phyloP scores from a whole-genome alignment of 1,139 yeast species.

The Debaryomyces robertsiae region DNA sequence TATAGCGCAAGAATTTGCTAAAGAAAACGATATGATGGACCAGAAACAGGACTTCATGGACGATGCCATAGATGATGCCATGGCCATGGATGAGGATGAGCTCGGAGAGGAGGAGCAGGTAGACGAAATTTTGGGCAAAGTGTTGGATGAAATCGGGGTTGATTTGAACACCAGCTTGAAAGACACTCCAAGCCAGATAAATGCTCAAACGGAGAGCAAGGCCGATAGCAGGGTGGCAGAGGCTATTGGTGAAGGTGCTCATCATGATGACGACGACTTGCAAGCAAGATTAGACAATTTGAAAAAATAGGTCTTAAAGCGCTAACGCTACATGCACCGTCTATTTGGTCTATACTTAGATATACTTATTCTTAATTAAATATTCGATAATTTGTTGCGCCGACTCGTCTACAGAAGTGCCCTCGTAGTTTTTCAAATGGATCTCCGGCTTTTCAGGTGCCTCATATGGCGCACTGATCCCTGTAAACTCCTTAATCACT shows the following conservation, averaged over 20 bases:
- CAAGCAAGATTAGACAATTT: constrained; percentile 88
- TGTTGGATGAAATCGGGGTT: constrained; percentile 93
- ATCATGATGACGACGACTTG: constrained; percentile 72
- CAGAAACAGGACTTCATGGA: constrained; percentile 99
- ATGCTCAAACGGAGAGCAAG: constrained; percentile 29
- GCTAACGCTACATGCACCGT: not conserved
- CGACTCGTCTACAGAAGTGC: constrained; percentile 74
- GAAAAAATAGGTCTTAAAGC: constrained; percentile 48
- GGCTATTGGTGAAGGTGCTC: constrained; percentile 43
- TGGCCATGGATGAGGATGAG: constrained; percentile 74
- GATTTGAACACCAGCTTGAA: constrained; percentile 72
- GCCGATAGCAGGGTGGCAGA: constrained; percentile 49
- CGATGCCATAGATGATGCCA: constrained; percentile 93
- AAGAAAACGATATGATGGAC: constrained; percentile 94
- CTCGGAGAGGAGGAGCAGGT: constrained; percentile 76
- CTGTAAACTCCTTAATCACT: constrained; percentile 90
- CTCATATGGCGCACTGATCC: constrained; percentile 94
- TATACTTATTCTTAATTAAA: constrained; percentile 57
- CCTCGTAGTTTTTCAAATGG: constrained; percentile 69
- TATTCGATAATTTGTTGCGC: constrained; percentile 74
- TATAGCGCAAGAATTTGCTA: constrained; percentile 94
- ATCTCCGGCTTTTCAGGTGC: constrained; percentile 85
- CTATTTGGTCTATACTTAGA: constrained; percentile 22
- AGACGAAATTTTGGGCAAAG: constrained; percentile 89
- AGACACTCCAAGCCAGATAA: constrained; percentile 63